Percentiles rank a stretch among this genome's conserved stretches.
phyloP scores from a whole-genome alignment of 306 rosid species.

The Lupinus albus region DNA sequence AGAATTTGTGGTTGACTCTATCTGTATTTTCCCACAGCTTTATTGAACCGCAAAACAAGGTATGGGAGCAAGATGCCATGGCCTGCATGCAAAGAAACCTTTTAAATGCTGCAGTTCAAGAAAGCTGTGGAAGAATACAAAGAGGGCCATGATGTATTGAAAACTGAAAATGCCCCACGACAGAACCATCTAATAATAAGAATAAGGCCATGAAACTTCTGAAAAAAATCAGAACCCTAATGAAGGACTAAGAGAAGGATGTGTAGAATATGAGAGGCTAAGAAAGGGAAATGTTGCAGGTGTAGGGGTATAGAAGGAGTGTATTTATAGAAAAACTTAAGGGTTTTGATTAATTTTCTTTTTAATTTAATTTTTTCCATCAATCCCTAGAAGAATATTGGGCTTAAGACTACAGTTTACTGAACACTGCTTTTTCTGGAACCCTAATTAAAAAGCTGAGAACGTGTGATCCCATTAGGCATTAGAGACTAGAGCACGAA shows the following conservation, averaged over 20 bases:
- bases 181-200: neutral
- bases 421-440: constrained; percentile 47
- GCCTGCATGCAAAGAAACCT: constrained; percentile 53
- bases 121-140: constrained; percentile 99
- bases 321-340: constrained; percentile 70
- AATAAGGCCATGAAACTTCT: constrained; percentile 35
- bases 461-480: constrained; percentile 47
- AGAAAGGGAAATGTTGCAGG: constrained; percentile 42
- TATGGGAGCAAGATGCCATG: constrained; percentile 40
- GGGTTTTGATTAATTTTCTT: constrained; percentile 22
- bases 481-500: constrained; percentile 27
- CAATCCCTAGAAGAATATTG: constrained; percentile 99
- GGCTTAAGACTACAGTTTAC: constrained; percentile 62
- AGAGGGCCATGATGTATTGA: constrained; percentile 59
- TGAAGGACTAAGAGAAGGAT: constrained; percentile 11
- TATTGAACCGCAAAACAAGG: constrained; percentile 87
- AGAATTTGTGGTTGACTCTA: constrained; percentile 52
- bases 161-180: constrained; percentile 35
- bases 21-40: constrained; percentile 99
- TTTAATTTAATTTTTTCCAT: constrained; percentile 26
- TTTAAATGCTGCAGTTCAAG: constrained; percentile 91
- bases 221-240: constrained; percentile 42
- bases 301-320: constrained; percentile 44
- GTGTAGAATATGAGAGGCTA: constrained; percentile 33
- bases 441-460: constrained; percentile 70